phyloP scores from a whole-genome alignment of 2,329 filamentous ascomycete genomes.

The Madurella fahalii region DNA sequence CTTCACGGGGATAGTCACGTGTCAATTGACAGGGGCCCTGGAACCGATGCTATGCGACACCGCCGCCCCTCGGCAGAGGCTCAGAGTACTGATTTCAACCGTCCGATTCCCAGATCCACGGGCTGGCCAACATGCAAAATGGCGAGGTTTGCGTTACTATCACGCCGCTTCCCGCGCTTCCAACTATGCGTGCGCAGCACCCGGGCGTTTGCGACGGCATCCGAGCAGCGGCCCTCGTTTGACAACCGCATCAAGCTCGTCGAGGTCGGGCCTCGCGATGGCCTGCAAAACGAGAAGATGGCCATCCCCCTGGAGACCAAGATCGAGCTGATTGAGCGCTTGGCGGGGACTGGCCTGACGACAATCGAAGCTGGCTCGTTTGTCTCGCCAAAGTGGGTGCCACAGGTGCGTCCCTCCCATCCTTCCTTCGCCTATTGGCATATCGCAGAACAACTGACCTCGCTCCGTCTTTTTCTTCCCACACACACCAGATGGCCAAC shows the following conservation, averaged over 20 bases:
- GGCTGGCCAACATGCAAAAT: constrained; percentile 19
- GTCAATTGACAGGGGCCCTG: neutral
- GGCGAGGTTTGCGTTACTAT: constrained; percentile 23
- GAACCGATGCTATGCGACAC: neutral
- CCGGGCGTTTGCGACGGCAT: constrained; percentile 17
- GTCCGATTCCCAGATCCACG: neutral
- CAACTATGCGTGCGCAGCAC: constrained; percentile 8
- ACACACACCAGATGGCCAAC: constrained; percentile 27
- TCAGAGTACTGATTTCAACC: neutral
- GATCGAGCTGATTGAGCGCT: constrained; percentile 66
- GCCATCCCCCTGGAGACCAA: constrained; percentile 68
- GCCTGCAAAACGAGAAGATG: constrained; percentile 79
- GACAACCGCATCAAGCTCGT: constrained; percentile 60
- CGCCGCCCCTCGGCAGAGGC: neutral
- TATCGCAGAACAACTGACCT: neutral
- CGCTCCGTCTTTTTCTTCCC: neutral
- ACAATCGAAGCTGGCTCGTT: constrained; percentile 81
- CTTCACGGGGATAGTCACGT: neutral
- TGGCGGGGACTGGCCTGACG: constrained; percentile 64
- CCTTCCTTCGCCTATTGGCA: neutral
- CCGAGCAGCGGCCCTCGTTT: constrained; percentile 19
- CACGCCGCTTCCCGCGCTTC: constrained; percentile 13
- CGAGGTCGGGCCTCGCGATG: constrained; percentile 81
- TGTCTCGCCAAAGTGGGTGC: constrained; percentile 79
- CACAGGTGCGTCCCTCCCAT: constrained; percentile 53